phyloP scores from a whole-genome alignment of 192 early-diverging fungal genomes.

The Coemansia sp. region DNA sequence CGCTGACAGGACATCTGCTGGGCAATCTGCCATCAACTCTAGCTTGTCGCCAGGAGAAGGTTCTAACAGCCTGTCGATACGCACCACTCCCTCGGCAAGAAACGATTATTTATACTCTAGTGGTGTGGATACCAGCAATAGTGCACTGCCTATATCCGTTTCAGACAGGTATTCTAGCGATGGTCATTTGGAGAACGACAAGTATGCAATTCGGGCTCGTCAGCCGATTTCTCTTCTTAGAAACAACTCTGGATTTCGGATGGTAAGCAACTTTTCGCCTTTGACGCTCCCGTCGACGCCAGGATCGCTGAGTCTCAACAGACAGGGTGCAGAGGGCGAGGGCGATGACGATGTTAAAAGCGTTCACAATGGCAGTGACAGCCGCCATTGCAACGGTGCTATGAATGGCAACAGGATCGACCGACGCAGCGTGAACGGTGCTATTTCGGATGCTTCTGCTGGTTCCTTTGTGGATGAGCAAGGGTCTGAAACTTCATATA shows the following conservation, averaged over 20 bases:
- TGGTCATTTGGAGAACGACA: background rate
- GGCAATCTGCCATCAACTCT: background rate
- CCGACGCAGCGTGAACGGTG: background rate
- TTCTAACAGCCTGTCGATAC: background rate
- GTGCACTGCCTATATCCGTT: conserved; percentile 3
- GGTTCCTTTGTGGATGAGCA: background rate
- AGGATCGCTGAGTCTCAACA: conserved; percentile 28
- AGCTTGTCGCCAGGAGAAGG: background rate
- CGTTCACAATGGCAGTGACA: background rate
- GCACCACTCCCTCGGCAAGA: background rate
- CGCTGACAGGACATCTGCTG: background rate
- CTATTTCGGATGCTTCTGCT: background rate
- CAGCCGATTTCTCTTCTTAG: conserved; percentile 9
- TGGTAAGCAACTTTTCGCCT: conserved; percentile 54
- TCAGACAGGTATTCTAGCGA: background rate
- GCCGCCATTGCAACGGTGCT: background rate
- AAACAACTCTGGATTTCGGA: conserved; percentile 14
- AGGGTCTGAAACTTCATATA: conserved; percentile 28
- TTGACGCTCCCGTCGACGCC: conserved; percentile 50
- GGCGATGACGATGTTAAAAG: background rate
- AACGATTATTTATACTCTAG: background rate
- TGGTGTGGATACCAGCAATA: background rate
- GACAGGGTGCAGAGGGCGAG: conserved; percentile 6
- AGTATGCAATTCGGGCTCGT: background rate
- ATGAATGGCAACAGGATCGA: conserved; percentile 1